These are phyloP conservation scores for Sophora flavescens DNA, from an alignment of 306 rosid genomes.

Conservation along the genomic window DNA sequence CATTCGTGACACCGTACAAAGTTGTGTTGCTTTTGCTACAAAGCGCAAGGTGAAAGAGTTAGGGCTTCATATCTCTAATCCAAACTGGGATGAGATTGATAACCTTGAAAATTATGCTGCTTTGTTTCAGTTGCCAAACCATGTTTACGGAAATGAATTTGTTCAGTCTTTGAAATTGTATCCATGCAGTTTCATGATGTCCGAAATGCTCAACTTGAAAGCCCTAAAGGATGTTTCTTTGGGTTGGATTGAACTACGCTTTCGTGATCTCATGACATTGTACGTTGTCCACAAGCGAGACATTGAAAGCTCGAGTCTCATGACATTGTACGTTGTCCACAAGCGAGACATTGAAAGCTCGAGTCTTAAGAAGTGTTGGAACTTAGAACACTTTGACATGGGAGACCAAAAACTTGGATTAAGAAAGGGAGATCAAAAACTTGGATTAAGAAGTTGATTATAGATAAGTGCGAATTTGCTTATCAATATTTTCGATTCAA, in stretches of 20 bases:
- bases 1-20: not conserved
- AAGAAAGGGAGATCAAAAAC: too few species aligned
- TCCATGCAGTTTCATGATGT: constrained; percentile 23
- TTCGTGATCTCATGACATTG: not conserved
- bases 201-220: not conserved
- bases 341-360: constrained; percentile 25
- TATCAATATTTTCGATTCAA: not conserved
- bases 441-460: constrained; percentile 29
- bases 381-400: constrained; percentile 5
- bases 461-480: constrained; percentile 29
- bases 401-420: not conserved
- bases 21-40: constrained; percentile 3
- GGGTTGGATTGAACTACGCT: not conserved
- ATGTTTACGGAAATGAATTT: not conserved
- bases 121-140: constrained; percentile 2
- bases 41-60: not conserved
- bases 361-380: constrained; percentile 38
- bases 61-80: constrained; percentile 37
- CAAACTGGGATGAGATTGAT: not conserved
- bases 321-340: too few species aligned
- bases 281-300: not conserved
- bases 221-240: constrained; percentile 45
- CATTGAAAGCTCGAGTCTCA: constrained; percentile 41
- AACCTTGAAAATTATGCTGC: not conserved
- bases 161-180: constrained; percentile 34